Conservation (phyloP, 495 filamentous ascomycete genomes). For the Penicillium maclennaniae region DNA sequence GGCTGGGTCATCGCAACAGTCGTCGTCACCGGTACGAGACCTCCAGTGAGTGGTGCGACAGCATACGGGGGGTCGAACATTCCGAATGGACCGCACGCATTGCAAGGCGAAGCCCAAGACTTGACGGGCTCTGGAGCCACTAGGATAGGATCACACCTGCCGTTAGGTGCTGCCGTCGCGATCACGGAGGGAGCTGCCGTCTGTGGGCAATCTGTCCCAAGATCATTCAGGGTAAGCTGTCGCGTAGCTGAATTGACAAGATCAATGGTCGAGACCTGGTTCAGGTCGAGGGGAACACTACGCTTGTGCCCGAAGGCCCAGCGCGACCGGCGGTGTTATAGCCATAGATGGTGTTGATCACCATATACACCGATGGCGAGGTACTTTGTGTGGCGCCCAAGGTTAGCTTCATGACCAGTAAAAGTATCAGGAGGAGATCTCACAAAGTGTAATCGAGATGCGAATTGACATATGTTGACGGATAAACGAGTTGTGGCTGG, state of each 20-base stretch:
- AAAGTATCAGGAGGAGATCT: background rate
- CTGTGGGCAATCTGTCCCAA: constrained; percentile 20
- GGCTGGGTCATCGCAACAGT: constrained; percentile 5
- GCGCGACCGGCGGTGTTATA: constrained; percentile 17
- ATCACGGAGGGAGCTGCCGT: constrained; percentile 12
- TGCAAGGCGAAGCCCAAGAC: constrained; percentile 21
- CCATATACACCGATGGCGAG: constrained; percentile 22
- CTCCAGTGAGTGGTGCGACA: constrained; percentile 13
- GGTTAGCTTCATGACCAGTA: background rate
- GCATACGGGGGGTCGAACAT: constrained; percentile 23
- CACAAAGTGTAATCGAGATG: constrained; percentile 20
- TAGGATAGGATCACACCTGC: constrained; percentile 18
- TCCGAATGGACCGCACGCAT: constrained; percentile 17
- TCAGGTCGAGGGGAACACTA: constrained; percentile 18
- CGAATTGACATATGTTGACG: constrained; percentile 14
- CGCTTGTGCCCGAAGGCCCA: constrained; percentile 18
- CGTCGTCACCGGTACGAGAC: constrained; percentile 13
- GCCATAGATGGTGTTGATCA: constrained; percentile 16
- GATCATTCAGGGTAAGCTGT: constrained; percentile 17
- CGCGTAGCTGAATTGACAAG: constrained; percentile 9
- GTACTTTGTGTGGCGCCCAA: constrained; percentile 5
- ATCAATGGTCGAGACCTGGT: constrained; percentile 17
- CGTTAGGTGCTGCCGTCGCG: constrained; percentile 10
- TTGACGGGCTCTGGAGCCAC: constrained; percentile 17
- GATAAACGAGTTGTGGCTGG: constrained; percentile 7